Evolutionary conservation across 306 rosid species (phyloP).

Genomic region (Pueraria montana): DNA sequence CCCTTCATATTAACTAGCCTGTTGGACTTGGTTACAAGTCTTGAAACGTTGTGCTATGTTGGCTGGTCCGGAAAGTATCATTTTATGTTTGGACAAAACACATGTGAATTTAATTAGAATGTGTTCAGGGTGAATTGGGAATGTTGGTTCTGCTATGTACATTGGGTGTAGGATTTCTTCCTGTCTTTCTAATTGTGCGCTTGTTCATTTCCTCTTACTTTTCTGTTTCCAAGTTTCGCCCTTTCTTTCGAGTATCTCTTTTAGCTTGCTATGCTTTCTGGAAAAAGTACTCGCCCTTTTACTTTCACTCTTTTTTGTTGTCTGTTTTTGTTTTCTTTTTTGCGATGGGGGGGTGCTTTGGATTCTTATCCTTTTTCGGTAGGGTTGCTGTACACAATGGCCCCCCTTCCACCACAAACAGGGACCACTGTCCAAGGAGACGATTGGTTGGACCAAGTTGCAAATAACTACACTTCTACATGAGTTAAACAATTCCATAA

Average conservation of each 20-base stretch:
- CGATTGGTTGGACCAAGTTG: neutral
- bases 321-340: neutral
- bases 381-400: neutral
- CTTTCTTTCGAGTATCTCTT: too few relatives aligned
- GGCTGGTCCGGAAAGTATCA: neutral
- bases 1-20: neutral
- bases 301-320: too few relatives aligned
- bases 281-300: too few relatives aligned
- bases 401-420: neutral
- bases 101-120: neutral
- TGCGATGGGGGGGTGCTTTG: neutral
- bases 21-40: too few relatives aligned
- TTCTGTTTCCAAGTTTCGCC: too few relatives aligned
- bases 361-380: neutral
- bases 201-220: too few relatives aligned
- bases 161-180: too few relatives aligned
- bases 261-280: too few relatives aligned
- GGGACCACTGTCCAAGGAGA: neutral
- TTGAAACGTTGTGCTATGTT: neutral
- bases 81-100: neutral
- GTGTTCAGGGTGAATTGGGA: neutral
- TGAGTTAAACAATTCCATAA: too few relatives aligned
- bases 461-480: too few relatives aligned
- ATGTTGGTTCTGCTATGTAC: neutral
- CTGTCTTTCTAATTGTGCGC: too few relatives aligned